Base-by-base conservation (phyloP, 345 rosid species). In the Carallia brachiata region DNA sequence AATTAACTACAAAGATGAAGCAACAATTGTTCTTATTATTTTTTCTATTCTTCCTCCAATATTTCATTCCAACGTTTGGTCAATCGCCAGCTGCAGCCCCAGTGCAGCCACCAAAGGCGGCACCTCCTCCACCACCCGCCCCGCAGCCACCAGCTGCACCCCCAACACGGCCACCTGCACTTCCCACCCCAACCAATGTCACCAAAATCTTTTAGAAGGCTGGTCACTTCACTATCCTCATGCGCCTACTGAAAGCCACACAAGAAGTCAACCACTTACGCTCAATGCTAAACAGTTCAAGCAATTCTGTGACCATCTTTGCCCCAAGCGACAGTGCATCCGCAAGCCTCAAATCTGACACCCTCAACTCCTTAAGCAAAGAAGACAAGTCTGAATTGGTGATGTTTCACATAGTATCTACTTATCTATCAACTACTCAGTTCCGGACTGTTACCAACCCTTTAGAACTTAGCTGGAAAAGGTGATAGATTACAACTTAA, bases 371-470 rank as follows among this genome's bases (percentile, higher is more conserved):
- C 64, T 31, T 61, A 55, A 3, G 32, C 59, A 31, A 23, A 19
- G 59, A 55, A 19, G 58, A 12, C 30, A 55, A n/a, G 59, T 7
- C 59, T n/a, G 30, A 55, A 28, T 55, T 55, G 59, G 59, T 23
- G 59, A 55, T n/a, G 59, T 23, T 23, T 12, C 31, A 23, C 30
- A 23, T 55, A 19, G 13, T 23, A 23, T 31, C 59, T 55, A 55
- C 27, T 2, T 54, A 23, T 19, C 30, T 55, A 19, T 55, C 15
- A 55, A 55, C 15, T 28, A n/a, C 59, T 7, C 59, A 23, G 32
- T 55, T 55, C 6, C 70, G 55, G 23, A 67, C 70, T 6, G 57
- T 54, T 23, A 67, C 62, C 62, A 55, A 67, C 62, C 70, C 62
- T 16, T 5, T 67, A 7, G 55, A 54, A 40, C n/a, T n/a, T n/a